These are phyloP conservation scores for Catenaria anguillulae DNA, from an alignment of 371 early-diverging fungal species.

Conservation along the genomic window DNA sequence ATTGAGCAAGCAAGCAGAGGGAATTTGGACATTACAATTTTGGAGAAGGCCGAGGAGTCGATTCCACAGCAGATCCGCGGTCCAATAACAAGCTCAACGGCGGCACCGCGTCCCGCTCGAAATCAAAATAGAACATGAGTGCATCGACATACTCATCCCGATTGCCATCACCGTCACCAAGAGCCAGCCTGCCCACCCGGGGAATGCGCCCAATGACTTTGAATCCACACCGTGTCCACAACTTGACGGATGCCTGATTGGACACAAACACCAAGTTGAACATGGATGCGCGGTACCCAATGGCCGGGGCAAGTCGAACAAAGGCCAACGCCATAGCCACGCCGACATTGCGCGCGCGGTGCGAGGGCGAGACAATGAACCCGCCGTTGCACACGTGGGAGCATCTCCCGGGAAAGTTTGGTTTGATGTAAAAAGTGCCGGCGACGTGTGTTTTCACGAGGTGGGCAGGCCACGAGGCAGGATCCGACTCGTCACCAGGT, in stretches of 20 bases:
- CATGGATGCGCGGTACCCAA: constrained; percentile 58
- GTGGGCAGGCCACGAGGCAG: constrained; percentile 20
- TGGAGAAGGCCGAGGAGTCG: no score
- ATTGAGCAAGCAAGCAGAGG: no score
- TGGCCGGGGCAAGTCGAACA: constrained; percentile 36
- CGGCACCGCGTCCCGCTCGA: constrained; percentile 15
- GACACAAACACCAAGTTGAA: constrained; percentile 65
- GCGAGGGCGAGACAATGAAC: constrained; percentile 38
- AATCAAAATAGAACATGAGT: constrained; percentile 55
- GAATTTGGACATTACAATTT: no score
- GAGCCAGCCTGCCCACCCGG: constrained; percentile 37
- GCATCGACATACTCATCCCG: constrained; percentile 48
- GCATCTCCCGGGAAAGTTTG: constrained; percentile 53
- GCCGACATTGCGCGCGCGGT: constrained; percentile 46
- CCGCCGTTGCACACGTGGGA: constrained; percentile 61
- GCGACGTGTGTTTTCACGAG: constrained; percentile 17
- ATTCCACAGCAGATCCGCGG: no score
- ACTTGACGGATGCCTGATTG: constrained; percentile 43
- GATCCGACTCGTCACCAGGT: constrained; percentile 16
- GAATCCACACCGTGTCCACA: constrained; percentile 55
- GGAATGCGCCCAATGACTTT: constrained; percentile 49
- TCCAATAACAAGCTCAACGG: no score
- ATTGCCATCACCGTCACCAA: constrained; percentile 24
- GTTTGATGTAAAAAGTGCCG: constrained; percentile 61
- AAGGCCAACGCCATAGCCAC: constrained; percentile 51